These are phyloP conservation scores for Boletus rufocinnamomeus DNA, from an alignment of 768 basidiomycete genomes.

Conservation along the genomic window DNA sequence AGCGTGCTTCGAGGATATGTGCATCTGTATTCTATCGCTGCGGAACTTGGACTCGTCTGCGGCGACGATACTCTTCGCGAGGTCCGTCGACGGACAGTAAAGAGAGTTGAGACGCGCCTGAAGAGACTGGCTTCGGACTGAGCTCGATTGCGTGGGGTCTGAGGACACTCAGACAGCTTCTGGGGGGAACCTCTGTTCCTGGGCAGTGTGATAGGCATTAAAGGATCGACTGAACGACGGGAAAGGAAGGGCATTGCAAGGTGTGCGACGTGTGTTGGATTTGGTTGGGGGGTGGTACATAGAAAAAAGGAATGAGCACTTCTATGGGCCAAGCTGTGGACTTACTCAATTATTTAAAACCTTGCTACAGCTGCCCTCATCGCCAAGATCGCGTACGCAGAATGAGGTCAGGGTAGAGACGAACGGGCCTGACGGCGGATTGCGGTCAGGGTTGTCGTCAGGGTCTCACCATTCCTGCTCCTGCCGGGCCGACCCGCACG, in stretches of 20 bases:
- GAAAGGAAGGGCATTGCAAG: conserved; percentile 32
- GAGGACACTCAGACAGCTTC: conserved; percentile 4
- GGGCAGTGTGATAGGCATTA: neutral
- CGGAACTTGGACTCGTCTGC: conserved; percentile 5
- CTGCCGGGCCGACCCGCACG: neutral
- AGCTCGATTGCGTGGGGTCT: conserved; percentile 22
- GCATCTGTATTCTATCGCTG: conserved; percentile 21
- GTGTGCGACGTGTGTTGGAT: neutral
- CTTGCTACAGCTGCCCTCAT: conserved; percentile 13
- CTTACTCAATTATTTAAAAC: conserved; percentile 27
- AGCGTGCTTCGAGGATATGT: conserved; percentile 15
- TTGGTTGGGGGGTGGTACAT: conserved; percentile 19
- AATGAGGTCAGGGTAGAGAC: conserved; percentile 8
- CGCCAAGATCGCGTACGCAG: conserved; percentile 23
- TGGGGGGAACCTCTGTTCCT: conserved; percentile 6
- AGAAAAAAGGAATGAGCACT: conserved; percentile 5
- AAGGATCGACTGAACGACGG: conserved; percentile 31
- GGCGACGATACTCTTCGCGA: conserved; percentile 16
- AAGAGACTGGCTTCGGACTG: conserved; percentile 31
- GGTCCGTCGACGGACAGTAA: conserved; percentile 26
- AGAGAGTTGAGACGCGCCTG: conserved; percentile 32
- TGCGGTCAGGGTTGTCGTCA: conserved; percentile 19
- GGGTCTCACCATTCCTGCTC: conserved; percentile 13
- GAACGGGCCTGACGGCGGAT: too few relatives aligned
- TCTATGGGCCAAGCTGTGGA: neutral